Evolutionary conservation across 306 rosid genomes (phyloP).

Genomic region (Sesbania bispinosa): DNA sequence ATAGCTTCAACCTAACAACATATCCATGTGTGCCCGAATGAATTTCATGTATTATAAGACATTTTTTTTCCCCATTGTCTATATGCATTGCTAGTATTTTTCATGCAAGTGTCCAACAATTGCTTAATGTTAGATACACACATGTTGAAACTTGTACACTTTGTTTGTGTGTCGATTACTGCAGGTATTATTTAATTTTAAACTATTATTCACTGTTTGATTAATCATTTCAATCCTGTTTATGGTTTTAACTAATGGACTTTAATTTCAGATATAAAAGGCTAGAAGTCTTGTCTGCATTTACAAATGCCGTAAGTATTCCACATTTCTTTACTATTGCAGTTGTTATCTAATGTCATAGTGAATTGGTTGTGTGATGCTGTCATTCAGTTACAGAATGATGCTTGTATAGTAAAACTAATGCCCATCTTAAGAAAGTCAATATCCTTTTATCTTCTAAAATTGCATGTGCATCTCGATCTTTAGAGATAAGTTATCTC

Average conservation of each 20-base stretch:
- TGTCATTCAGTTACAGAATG: constrained; percentile 5
- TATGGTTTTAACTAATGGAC: background rate
- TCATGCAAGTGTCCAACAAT: constrained; percentile 9
- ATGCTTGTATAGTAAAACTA: background rate
- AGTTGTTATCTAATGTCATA: background rate
- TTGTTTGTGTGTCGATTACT: background rate
- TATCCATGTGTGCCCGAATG: background rate
- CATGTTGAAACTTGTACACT: background rate
- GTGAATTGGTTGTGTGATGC: background rate
- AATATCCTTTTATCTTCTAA: background rate
- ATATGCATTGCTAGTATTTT: background rate
- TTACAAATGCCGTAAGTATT: constrained; percentile 95
- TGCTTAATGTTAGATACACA: background rate
- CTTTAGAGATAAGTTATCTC: background rate
- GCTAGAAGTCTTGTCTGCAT: constrained; percentile 91
- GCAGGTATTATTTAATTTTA: background rate
- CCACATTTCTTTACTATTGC: constrained; percentile 20
- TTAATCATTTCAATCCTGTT: constrained; percentile 10
- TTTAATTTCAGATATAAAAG: constrained; percentile 75
- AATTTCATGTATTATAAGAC: background rate
- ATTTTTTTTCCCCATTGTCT: background rate
- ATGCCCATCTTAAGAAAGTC: background rate
- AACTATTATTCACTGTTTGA: background rate
- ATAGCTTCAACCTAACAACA: too few relatives aligned
- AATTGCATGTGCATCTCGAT: background rate